phyloP scores from a whole-genome alignment of 345 rosid genomes.

The Mallotus nudiflorus region DNA sequence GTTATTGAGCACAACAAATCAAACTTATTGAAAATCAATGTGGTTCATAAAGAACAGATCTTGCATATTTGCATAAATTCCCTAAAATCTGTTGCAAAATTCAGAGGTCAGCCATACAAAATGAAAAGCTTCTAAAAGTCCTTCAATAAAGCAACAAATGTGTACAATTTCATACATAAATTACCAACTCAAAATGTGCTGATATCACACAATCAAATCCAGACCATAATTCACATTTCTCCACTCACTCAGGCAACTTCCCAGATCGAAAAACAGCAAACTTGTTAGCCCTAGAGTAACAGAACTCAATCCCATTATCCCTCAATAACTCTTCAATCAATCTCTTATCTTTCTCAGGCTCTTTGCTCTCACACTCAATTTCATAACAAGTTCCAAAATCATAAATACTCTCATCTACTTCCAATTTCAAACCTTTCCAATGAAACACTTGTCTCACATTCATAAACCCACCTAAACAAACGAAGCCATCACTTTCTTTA shows the following conservation, averaged over 20 bases:
- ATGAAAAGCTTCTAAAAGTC: too few relatives aligned
- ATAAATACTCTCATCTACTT: conserved; percentile 31
- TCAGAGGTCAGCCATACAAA: too few relatives aligned
- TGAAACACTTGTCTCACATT: conserved; percentile 28
- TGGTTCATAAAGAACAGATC: too few relatives aligned
- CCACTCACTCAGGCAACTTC: conserved; percentile 17
- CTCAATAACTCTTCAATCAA: conserved; percentile 26
- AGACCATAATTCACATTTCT: too few relatives aligned
- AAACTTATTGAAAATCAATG: too few relatives aligned
- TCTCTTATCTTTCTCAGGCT: conserved; percentile 26
- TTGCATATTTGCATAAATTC: too few relatives aligned
- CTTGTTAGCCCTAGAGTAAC: conserved; percentile 19
- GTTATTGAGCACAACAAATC: too few relatives aligned
- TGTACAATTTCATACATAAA: too few relatives aligned
- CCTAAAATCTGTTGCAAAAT: too few relatives aligned
- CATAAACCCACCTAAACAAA: conserved; percentile 31
- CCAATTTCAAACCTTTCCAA: conserved; percentile 26
- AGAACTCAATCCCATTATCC: conserved; percentile 29
- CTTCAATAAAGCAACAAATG: too few relatives aligned
- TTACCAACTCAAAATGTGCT: too few relatives aligned
- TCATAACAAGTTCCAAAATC: conserved; percentile 32
- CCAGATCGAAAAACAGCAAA: conserved; percentile 31
- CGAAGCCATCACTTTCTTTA: conserved; percentile 12
- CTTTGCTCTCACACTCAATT: conserved; percentile 33
- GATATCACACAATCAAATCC: too few relatives aligned